phyloP scores from a whole-genome alignment of 164 flowering plant genomes.

The Annona cherimola region DNA sequence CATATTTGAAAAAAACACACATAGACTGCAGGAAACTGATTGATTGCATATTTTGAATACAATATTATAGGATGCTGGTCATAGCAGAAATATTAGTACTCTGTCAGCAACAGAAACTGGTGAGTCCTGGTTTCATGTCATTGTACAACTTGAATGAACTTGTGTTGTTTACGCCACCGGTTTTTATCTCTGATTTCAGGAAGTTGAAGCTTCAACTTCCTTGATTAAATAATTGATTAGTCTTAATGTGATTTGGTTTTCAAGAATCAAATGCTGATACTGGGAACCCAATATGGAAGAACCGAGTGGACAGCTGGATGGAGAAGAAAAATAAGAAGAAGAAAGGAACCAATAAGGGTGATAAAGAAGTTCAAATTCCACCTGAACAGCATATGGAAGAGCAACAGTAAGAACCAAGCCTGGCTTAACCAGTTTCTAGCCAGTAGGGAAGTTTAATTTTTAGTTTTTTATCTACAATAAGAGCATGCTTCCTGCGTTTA shows the following conservation, averaged over 20 bases:
- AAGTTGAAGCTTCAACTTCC: neutral
- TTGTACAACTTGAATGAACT: neutral
- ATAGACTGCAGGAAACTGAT: neutral
- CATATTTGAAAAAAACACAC: neutral
- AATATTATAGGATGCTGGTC: slow-evolving; percentile 57
- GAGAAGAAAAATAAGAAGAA: slow-evolving; percentile 69
- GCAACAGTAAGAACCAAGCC: slow-evolving; percentile 38
- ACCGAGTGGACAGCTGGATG: slow-evolving; percentile 93
- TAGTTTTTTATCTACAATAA: neutral
- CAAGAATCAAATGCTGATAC: slow-evolving; percentile 67
- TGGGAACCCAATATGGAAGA: slow-evolving; percentile 95
- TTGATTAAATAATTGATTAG: neutral
- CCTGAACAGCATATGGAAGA: slow-evolving; percentile 81
- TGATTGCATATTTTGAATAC: neutral
- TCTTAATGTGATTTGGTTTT: slow-evolving; percentile 9
- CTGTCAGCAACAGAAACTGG: slow-evolving; percentile 84
- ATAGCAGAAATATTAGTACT: slow-evolving; percentile 72
- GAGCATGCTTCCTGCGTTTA: neutral
- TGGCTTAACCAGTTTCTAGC: neutral
- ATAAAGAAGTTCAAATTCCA: slow-evolving; percentile 51
- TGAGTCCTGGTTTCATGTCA: slow-evolving; percentile 21
- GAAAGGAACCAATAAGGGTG: slow-evolving; percentile 35
- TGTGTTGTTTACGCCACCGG: neutral
- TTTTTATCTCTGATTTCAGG: neutral
- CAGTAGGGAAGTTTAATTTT: too few species aligned